Evolutionary conservation across 225 moss, liverwort and hornwort species (phyloP).

Genomic region (Polytrichum formosum): DNA sequence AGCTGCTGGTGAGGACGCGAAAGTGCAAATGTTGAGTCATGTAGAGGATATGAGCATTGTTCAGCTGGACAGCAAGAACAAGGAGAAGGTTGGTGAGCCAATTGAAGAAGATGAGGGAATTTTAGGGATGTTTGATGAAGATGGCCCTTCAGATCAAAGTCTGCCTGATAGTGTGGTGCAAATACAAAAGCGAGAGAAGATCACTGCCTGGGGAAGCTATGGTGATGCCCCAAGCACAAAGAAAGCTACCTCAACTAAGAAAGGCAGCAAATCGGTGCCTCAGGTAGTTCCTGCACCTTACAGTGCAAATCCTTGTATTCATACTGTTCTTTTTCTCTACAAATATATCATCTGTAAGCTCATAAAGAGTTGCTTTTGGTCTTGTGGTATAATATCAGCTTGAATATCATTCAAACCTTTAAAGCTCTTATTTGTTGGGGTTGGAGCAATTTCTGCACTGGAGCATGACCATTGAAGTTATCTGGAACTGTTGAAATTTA

Average conservation of each 20-base stretch:
- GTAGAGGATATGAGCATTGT: constrained; percentile 21
- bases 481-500: too few species aligned
- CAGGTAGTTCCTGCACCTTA: constrained; percentile 42
- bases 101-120: constrained; percentile 67
- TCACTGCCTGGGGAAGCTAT: constrained; percentile 75
- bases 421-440: too few species aligned
- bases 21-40: constrained; percentile 10
- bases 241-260: constrained; percentile 51
- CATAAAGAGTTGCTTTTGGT: too few species aligned
- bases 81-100: constrained; percentile 27
- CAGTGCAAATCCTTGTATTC: too few species aligned
- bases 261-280: constrained; percentile 54
- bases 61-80: constrained; percentile 8
- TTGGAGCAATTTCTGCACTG: too few species aligned
- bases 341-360: too few species aligned
- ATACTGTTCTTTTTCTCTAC: too few species aligned
- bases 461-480: too few species aligned
- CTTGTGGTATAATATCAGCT: too few species aligned
- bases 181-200: constrained; percentile 65
- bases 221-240: constrained; percentile 52
- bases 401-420: too few species aligned
- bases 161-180: constrained; percentile 76
- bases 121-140: constrained; percentile 86
- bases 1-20: constrained; percentile 19
- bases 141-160: constrained; percentile 50